These are phyloP conservation scores for Clohesyomyces aquaticus DNA, from an alignment of 495 filamentous ascomycete species.

Conservation along the genomic window DNA sequence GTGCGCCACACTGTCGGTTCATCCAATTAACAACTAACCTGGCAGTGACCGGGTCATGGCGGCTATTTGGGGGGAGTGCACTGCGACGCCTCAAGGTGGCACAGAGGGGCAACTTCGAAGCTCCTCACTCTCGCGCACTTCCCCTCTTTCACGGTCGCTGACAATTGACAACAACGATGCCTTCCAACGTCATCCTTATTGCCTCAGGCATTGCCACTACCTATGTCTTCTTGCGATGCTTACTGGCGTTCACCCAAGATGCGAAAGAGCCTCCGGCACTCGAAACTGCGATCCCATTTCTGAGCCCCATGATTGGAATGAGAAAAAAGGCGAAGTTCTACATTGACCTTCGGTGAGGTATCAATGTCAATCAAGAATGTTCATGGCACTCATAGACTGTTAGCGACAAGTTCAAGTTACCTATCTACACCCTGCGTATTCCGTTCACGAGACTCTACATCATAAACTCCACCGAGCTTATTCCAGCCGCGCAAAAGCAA, in stretches of 20 bases:
- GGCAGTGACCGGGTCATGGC: neutral
- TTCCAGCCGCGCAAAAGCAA: conserved; percentile 47
- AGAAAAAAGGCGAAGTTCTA: conserved; percentile 28
- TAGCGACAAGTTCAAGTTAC: conserved; percentile 27
- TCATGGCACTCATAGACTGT: conserved; percentile 2
- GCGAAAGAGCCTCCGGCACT: conserved; percentile 19
- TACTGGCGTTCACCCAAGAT: conserved; percentile 25
- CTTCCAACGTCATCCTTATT: conserved; percentile 5
- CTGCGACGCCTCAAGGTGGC: neutral
- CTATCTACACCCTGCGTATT: conserved; percentile 48
- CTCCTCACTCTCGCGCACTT: neutral
- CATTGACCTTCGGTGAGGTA: conserved; percentile 20
- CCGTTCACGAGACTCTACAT: conserved; percentile 49
- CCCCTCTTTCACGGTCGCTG: neutral
- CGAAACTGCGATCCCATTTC: conserved; percentile 21
- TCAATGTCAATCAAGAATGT: neutral
- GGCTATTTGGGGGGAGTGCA: neutral
- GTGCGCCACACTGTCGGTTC: conserved; percentile 2
- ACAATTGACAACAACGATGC: conserved; percentile 4
- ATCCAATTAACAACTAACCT: neutral
- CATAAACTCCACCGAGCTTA: conserved; percentile 45
- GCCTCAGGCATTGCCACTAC: neutral
- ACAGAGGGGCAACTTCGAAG: neutral
- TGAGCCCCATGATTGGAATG: conserved; percentile 28
- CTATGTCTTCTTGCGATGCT: conserved; percentile 17